phyloP scores from a whole-genome alignment of 805 yeast species.

The Barnettozyma populi region DNA sequence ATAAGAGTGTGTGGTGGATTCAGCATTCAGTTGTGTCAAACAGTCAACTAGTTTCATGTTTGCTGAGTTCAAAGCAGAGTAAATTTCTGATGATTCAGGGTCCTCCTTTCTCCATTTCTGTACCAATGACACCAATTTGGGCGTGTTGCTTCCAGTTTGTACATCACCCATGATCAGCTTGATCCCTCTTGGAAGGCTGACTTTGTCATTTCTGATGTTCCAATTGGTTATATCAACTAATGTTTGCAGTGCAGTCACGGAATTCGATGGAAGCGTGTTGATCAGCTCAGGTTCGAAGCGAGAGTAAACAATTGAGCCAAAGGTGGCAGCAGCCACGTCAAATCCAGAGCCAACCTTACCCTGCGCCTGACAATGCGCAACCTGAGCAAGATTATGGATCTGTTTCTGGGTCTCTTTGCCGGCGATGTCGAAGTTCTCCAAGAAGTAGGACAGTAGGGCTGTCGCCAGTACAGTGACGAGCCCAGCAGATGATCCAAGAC shows the following conservation, averaged over 20 bases:
- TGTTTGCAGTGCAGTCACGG: conserved; percentile 23
- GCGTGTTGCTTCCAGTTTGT: conserved; percentile 89
- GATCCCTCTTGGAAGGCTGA: conserved; percentile 63
- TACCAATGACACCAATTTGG: conserved; percentile 77
- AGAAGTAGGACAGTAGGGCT: conserved; percentile 51
- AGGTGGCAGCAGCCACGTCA: conserved; percentile 94
- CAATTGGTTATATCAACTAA: conserved; percentile 47
- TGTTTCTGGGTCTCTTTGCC: conserved; percentile 22
- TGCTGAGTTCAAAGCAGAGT: conserved; percentile 48
- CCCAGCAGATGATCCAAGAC: conserved; percentile 95
- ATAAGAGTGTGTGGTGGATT: conserved; percentile 34
- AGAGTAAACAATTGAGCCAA: conserved; percentile 78
- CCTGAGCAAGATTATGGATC: conserved; percentile 83
- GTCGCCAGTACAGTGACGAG: conserved; percentile 76
- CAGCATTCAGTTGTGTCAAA: conserved; percentile 35
- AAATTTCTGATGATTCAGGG: conserved; percentile 45
- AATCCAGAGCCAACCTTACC: conserved; percentile 95
- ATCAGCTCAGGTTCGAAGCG: conserved; percentile 62
- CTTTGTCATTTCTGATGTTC: conserved; percentile 50
- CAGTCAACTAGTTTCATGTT: conserved; percentile 52
- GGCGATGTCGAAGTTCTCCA: conserved; percentile 28
- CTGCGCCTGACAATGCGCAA: conserved; percentile 91
- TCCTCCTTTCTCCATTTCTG: conserved; percentile 59
- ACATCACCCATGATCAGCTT: conserved; percentile 89
- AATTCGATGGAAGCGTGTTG: conserved; percentile 25